Base-by-base conservation (phyloP, 2,329 filamentous ascomycete species). In the Fusarium tricinctum region DNA sequence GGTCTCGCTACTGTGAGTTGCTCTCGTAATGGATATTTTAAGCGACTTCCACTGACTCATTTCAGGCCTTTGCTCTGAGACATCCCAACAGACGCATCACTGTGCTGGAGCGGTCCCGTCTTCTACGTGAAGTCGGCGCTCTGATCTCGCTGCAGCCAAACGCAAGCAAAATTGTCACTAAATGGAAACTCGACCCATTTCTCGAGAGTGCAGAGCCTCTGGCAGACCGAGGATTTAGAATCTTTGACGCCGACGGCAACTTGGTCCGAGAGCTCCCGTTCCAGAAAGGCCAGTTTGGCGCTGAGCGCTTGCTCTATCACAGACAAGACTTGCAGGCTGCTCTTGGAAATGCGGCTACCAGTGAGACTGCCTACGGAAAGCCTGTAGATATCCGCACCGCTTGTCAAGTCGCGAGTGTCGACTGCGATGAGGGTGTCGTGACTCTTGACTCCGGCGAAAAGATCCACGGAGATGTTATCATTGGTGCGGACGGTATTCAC, bases 401-500 rank as follows among this genome's bases (percentile, higher is more conserved):
- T 3, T 58, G 69, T 8, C 66, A 70, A 15, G 66, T 72, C 6
- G 49, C 57, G 1, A 42, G 30, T 2, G 43, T 70, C 4, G 55
- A 72, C 22, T 72, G 69, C 5, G 63, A 70, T 0, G 55, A 61
- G 6, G 69, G 69, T 4, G 22, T 68, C 5, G 59, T 72, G 12
- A 72, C 50, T 8, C 44, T 72, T 14, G 57, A 68, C 13, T 64
- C 58, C 0, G 69, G 63, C 4, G 69, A 72, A 10, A 20, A 44
- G 13, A 28, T 72, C 14, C 32, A n/a, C 2, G 69, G 69, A 28
- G 69, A 72, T 12, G 28, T 72, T 2, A 50, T 72, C 3, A 66
- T 72, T 19, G 69, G 69, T 5, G 69, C 69, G n/a, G 69, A 72
- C n/a, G 69, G 69, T 9, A 68, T 72, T 15, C 69, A 72, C 22